Evolutionary conservation across 1,139 yeast species (phyloP), one percentile per base, ranked within the genome.

Genomic region (Diutina scorzettiae): DNA sequence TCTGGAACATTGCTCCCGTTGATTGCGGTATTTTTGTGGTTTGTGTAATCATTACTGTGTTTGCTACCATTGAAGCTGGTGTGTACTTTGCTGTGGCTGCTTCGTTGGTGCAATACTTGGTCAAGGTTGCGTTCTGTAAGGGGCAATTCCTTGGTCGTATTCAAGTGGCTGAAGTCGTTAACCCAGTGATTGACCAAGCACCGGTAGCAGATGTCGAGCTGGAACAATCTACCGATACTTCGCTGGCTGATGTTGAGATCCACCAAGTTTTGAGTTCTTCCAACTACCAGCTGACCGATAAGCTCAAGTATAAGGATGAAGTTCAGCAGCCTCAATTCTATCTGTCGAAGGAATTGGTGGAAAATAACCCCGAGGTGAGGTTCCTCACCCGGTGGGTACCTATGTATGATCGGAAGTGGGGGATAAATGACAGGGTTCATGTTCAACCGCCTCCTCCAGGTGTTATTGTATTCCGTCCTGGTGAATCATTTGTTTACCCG

Each of bases 31-130:
- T 87, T 43, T 89, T 86, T 62, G 41, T 87, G 6, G 73, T 78
- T 47, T 87, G 89, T 33, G 85, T 89, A 12, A 54, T 89, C 44
- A 71, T 89, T 52, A 78, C 95, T 18, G 82, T 89, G 6, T 87
- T 89, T 53, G 66, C 89, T 5, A 67, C 86, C 11, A 83, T 89
- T 56, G 97, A 89, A 60, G 68, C 77, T 52, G 96, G 96, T 62
- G 82, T 89, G 51, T 89, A 89, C 63, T 87, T 86, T 60, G 89
- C 96, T 37, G 74, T 86, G 50, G 80, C 82, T 55, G 91, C 95
- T 43, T 83, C 95, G 37, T 74, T 72, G 49, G 95, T 87, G 18
- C 70, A 77, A 33, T 63, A 87, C 48, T 64, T 89, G 45, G 73
- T 84, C 63, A 75, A 87, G 53, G 60, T 83, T 46, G 86, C 95